A percentile compares a stretch with the other conserved stretches of the same genome.
Conservation (phyloP, 83 land plant species). For the Picea mariana region DNA sequence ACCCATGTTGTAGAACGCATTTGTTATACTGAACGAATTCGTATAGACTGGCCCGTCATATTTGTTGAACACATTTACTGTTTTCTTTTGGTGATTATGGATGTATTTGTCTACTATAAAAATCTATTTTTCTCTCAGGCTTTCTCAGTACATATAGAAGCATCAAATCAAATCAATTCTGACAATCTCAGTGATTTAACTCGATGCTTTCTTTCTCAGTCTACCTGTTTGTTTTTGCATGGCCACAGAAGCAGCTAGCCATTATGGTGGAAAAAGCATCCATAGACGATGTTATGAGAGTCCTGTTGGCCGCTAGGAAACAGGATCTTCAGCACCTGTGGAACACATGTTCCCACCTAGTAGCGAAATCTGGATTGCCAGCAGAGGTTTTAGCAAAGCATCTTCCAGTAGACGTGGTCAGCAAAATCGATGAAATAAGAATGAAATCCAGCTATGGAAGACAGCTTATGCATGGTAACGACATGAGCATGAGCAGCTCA, state of each 20-base stretch:
- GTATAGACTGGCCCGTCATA: too few relatives aligned
- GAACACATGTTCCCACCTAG: conserved; percentile 83
- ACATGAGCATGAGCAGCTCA: conserved; percentile 31
- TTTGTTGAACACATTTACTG: too few relatives aligned
- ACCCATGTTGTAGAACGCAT: too few relatives aligned
- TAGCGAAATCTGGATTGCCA: conserved; percentile 86
- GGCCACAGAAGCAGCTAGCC: conserved; percentile 79
- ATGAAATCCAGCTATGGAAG: conserved; percentile 29
- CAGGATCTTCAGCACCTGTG: conserved; percentile 79
- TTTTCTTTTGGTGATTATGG: not conserved
- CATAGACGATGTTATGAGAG: conserved; percentile 95
- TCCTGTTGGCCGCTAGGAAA: conserved; percentile 76
- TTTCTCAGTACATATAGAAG: not conserved
- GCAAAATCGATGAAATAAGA: conserved; percentile 79
- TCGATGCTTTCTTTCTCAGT: too few relatives aligned
- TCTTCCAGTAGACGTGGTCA: conserved; percentile 77
- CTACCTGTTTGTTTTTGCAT: not conserved
- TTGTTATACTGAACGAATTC: too few relatives aligned
- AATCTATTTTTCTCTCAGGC: too few relatives aligned
- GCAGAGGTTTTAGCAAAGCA: conserved; percentile 84
- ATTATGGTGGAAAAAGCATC: conserved; percentile 90
- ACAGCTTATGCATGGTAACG: not conserved
- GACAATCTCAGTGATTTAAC: not conserved
- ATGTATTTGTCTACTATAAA: not conserved
- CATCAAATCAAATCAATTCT: not conserved